Conservation (phyloP, 1,284 basidiomycete genomes). For the Boletellus deceptivus region DNA sequence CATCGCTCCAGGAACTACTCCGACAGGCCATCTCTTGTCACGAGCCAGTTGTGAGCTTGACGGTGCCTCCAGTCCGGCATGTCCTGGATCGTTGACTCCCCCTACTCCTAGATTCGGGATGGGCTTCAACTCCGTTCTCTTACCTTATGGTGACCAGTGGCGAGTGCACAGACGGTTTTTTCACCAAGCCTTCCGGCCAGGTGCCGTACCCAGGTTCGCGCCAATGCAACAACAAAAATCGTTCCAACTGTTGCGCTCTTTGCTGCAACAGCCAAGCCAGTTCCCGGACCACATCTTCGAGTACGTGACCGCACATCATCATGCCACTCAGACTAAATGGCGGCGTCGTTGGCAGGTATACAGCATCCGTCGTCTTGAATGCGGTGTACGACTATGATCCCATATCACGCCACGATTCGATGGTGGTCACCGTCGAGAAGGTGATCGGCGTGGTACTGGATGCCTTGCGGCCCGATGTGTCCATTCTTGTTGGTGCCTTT, state of each 20-base stretch:
- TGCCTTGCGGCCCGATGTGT: conserved; percentile 11
- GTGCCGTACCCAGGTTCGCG: conserved; percentile 1
- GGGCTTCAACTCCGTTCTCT: conserved; percentile 11
- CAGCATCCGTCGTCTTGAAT: conserved; percentile 17
- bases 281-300: conserved; percentile 12
- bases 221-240: conserved; percentile 11
- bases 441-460: conserved; percentile 8
- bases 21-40: conserved; percentile 11
- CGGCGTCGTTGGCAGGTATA: conserved; percentile 10
- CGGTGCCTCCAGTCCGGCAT: too few relatives aligned
- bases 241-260: conserved; percentile 4
- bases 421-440: conserved; percentile 10
- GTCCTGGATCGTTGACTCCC: not conserved
- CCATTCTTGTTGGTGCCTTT: conserved; percentile 16
- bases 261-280: conserved; percentile 7
- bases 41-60: conserved; percentile 9
- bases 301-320: conserved; percentile 1
- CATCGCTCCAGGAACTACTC: conserved; percentile 16
- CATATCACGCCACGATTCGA: conserved; percentile 11
- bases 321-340: not conserved
- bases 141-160: conserved; percentile 17
- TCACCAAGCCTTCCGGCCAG: conserved; percentile 16
- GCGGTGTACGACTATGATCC: conserved; percentile 22
- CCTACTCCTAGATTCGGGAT: conserved; percentile 8
- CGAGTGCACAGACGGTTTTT: conserved; percentile 21